Conservation (phyloP, 495 filamentous ascomycete genomes). For the Acidomyces sp. region DNA sequence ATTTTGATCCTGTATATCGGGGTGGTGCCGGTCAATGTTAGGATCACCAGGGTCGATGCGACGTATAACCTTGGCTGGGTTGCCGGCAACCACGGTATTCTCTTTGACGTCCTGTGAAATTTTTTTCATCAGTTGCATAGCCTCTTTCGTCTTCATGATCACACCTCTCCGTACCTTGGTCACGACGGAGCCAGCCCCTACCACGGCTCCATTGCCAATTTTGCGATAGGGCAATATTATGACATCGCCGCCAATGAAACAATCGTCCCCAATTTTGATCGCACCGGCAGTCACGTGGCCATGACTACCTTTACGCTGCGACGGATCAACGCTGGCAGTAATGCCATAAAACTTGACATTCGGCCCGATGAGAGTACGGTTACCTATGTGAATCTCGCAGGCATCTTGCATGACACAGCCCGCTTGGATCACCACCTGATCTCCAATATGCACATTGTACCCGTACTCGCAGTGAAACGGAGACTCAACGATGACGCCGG, state of each 20-base stretch:
- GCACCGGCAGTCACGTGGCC: conserved; percentile 58
- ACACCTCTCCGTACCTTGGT: conserved; percentile 24
- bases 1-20: conserved; percentile 14
- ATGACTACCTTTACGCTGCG: conserved; percentile 57
- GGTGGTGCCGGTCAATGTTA: conserved; percentile 8
- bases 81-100: conserved; percentile 49
- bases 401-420: conserved; percentile 84
- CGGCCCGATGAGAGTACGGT: conserved; percentile 67
- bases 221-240: conserved; percentile 52
- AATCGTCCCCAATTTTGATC: conserved; percentile 76
- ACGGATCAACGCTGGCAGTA: conserved; percentile 62
- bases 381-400: conserved; percentile 58
- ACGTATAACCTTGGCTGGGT: conserved; percentile 47
- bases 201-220: conserved; percentile 28
- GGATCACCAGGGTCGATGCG: conserved; percentile 29
- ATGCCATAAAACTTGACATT: conserved; percentile 70
- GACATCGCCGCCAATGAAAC: conserved; percentile 74
- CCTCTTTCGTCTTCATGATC: background rate
- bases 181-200: conserved; percentile 30
- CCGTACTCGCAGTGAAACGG: conserved; percentile 94
- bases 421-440: conserved; percentile 72
- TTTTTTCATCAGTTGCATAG: conserved; percentile 1
- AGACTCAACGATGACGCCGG: conserved; percentile 67
- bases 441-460: conserved; percentile 81
- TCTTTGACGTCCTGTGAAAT: conserved; percentile 41